Evolutionary conservation across 208 protist species (phyloP), one percentile per base, ranked within the genome.

Genomic region (Acanthamoeba castellanii): DNA sequence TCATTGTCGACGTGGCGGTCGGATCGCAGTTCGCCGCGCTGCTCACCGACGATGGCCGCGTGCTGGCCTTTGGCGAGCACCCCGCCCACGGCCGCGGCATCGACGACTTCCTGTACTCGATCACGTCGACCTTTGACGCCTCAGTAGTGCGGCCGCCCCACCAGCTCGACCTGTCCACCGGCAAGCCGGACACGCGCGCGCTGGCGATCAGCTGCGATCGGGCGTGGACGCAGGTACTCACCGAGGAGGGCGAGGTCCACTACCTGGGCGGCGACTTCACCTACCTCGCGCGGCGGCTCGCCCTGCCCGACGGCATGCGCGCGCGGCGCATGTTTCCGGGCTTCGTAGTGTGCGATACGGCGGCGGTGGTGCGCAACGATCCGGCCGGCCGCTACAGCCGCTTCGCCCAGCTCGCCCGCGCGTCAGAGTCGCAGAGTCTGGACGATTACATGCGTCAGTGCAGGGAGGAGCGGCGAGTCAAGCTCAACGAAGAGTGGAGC

Each of bases 11-110:
- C 70, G 70, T 45, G n/a, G 27, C 5, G 9, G 70, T 78, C 8
- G 32, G 37, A 0, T n/a, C 37, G 7, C 30, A 45, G 8, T 78
- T 34, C 37, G 70, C 1, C 30, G 32, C 37, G 70, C 37, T 78
- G 70, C 70, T 30, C 8, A 78, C 30, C 11, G 70, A 78, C 70
- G 37, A 78, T 11, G 70, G 70, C 3, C 70, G 70, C 30, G 70
- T 78, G 22, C 70, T 45, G 30, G 70, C 70, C 32, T 78, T 78
- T 78, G 70, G 70, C 37, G 70, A 78, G 70, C n/a, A 78, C 9
- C 70, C 70, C 30, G 37, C 7, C 8, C n/a, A 78, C 37, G 70
- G 70, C 16, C 70, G 70, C 70, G 70, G 70, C 14, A 42, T 47
- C 70, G 70, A 78, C 37, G 70, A 78, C 32, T 78, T 78, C 30